Evolutionary conservation across 2,329 filamentous ascomycete genomes (phyloP), one percentile per base, ranked within the genome.

Genomic region (Pyrenochaeta sp.): DNA sequence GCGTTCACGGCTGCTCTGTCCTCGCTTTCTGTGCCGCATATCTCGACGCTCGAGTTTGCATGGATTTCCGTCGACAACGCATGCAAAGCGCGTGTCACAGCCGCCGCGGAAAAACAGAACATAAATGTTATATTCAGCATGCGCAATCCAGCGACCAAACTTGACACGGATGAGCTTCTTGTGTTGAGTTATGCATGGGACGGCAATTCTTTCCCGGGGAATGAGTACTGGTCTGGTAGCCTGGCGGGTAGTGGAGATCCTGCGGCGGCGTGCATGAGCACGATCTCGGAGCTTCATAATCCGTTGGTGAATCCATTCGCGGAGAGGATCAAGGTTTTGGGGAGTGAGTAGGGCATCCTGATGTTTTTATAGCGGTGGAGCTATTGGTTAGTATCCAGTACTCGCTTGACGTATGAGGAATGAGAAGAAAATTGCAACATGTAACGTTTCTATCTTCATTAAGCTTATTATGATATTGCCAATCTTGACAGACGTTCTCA

Each of bases 201-300:
- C 38, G 43, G 43, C 3, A 47, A 47, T 23, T n/a, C 37, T 18
- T 41, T 47, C 22, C 43, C 43, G 6, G 43, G 43, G n/a, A 47
- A 47, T 21, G 43, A 47, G 37, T 47, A 47, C 18, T 47, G 43
- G 43, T 20, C 3, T 27, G 43, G 43, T n/a, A 41, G 27, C 34
- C 27, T 47, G 21, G 1, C n/a, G 22, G 37, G 15, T 10, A 47
- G 43, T 34, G 43, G 43, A 3, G 43, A 47, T 29, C 43, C 43
- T 20, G 43, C 43, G n/a, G 43, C 43, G 27, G 43, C 43, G 4
- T 47, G 43, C 34, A 47, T 47, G 43, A 47, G 43, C 23, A 47
- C 43, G 32, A 47, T 47, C 18, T 19, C 37, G 17, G 43, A 47
- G 37, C 41, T 47, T 31, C 43, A 47, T 22, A 47, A 47, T 41